A percentile compares a stretch with the other conserved stretches of the same genome.
Conservation (phyloP, 768 basidiomycete species). For the Trametes gibbosa region DNA sequence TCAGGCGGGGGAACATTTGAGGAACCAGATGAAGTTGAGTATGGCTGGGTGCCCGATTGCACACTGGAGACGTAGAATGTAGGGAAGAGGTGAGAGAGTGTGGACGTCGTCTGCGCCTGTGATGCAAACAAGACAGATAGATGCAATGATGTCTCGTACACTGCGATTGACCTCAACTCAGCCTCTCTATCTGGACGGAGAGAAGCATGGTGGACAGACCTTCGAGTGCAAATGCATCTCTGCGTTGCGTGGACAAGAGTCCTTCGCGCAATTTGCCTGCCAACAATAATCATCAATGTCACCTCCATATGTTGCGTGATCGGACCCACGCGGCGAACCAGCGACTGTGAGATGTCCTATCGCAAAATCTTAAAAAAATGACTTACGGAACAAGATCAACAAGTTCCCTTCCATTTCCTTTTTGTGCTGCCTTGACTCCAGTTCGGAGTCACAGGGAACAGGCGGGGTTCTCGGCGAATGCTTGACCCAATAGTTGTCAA, state of each 20-base stretch:
- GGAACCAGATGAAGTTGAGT: neutral
- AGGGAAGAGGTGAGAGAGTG: constrained; percentile 59
- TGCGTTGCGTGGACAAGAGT: constrained; percentile 55
- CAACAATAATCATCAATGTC: constrained; percentile 1
- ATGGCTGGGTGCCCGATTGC: neutral
- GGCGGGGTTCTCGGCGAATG: constrained; percentile 28
- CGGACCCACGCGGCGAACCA: neutral
- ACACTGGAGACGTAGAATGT: constrained; percentile 38
- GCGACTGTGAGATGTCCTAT: neutral
- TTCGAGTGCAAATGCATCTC: constrained; percentile 63
- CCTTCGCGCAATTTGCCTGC: constrained; percentile 79
- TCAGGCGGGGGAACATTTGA: neutral
- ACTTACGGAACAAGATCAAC: constrained; percentile 70
- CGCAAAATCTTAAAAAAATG: neutral
- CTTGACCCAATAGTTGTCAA: constrained; percentile 45
- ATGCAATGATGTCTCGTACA: constrained; percentile 71
- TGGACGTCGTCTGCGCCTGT: constrained; percentile 57
- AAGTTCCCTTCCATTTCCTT: constrained; percentile 64
- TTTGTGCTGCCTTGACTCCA: constrained; percentile 26
- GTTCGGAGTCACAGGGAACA: constrained; percentile 1
- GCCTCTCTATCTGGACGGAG: neutral
- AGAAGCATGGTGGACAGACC: constrained; percentile 39
- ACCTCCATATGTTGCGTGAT: neutral
- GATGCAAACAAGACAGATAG: constrained; percentile 62
- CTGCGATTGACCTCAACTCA: constrained; percentile 35